A percentile compares a stretch with the other conserved stretches of the same genome.
Conservation (phyloP, 2,329 filamentous ascomycete genomes). For the Orbilia blumenaviensis region DNA sequence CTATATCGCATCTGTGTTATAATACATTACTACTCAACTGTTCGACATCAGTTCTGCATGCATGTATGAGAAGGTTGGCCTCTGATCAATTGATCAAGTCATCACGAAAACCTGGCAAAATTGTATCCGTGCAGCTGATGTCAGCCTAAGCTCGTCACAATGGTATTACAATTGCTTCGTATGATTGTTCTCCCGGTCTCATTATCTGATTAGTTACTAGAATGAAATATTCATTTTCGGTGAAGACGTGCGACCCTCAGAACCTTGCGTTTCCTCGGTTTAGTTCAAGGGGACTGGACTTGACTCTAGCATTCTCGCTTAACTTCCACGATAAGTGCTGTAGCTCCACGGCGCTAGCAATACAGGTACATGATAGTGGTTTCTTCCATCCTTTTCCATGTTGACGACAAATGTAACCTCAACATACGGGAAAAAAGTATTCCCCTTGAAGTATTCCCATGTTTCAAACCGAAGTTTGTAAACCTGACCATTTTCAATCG, state of each 20-base stretch:
- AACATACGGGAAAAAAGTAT: constrained; percentile 69
- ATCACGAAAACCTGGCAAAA: not conserved
- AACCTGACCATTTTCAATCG: constrained; percentile 68
- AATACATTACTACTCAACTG: not conserved
- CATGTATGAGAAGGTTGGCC: too few species aligned
- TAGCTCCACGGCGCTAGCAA: constrained; percentile 81
- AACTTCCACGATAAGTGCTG: constrained; percentile 82
- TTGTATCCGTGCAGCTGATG: not conserved
- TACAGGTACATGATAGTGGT: constrained; percentile 82
- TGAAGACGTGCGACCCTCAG: not conserved
- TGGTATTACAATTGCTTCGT: not conserved
- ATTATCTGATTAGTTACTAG: not conserved
- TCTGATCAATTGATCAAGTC: not conserved
- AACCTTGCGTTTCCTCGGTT: not conserved
- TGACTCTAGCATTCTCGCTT: too few species aligned
- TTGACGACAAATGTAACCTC: constrained; percentile 67
- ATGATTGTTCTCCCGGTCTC: not conserved
- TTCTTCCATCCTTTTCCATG: constrained; percentile 61
- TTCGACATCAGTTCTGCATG: too few species aligned
- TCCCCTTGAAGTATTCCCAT: constrained; percentile 73
- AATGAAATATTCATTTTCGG: not conserved
- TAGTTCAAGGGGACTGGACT: not conserved
- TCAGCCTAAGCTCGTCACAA: not conserved
- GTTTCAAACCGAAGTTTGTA: constrained; percentile 77
- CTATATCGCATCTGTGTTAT: not conserved